phyloP scores from a whole-genome alignment of 2,329 filamentous ascomycete species.

The Zymoseptoria tritici region DNA sequence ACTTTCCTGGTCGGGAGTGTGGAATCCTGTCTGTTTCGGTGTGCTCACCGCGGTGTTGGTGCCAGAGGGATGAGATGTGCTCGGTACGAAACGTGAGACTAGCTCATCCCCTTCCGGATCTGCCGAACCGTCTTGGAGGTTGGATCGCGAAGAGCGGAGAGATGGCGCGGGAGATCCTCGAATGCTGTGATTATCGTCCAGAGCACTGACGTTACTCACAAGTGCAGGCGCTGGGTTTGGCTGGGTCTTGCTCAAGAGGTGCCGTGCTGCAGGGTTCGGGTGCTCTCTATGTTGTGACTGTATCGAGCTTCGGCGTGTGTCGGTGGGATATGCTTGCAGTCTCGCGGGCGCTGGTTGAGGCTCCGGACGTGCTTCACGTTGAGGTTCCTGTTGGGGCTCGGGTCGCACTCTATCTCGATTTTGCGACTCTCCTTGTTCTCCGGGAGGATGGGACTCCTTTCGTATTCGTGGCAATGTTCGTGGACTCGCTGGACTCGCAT shows the following conservation, averaged over 20 bases:
- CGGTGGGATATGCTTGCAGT: slow-evolving; percentile 1
- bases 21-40: slow-evolving; percentile 23
- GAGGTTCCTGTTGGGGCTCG: background rate
- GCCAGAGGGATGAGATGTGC: slow-evolving; percentile 25
- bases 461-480: slow-evolving; percentile 7
- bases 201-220: slow-evolving; percentile 26
- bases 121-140: slow-evolving; percentile 12
- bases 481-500: slow-evolving; percentile 8
- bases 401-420: background rate
- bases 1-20: slow-evolving; percentile 23
- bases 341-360: background rate
- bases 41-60: slow-evolving; percentile 24
- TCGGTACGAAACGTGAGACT: slow-evolving; percentile 28
- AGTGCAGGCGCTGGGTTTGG: slow-evolving; percentile 24
- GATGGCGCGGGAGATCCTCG: slow-evolving; percentile 25
- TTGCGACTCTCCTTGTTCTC: background rate
- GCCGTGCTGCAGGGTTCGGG: slow-evolving; percentile 22
- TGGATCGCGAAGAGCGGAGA: slow-evolving; percentile 20
- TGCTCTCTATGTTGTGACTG: slow-evolving; percentile 11
- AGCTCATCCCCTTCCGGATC: slow-evolving; percentile 22
- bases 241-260: slow-evolving; percentile 18
- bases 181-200: slow-evolving; percentile 24
- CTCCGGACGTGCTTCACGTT: background rate
- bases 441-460: background rate
- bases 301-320: slow-evolving; percentile 12